Percentiles rank a stretch among this genome's conserved stretches.
Conservation (phyloP, 495 filamentous ascomycete genomes). For the Tuber umbilicatum region DNA sequence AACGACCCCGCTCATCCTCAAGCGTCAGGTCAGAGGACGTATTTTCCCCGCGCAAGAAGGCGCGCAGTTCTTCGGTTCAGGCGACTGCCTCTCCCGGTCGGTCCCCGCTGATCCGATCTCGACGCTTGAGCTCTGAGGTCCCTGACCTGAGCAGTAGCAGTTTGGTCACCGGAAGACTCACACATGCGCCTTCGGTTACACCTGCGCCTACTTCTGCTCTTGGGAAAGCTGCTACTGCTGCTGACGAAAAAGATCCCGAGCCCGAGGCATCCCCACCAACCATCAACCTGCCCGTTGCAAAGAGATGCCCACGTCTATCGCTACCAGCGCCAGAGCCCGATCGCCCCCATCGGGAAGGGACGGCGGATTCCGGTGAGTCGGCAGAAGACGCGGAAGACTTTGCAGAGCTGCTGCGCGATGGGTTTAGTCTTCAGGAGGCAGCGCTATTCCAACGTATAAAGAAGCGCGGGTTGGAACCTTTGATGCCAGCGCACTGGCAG, state of each 20-base stretch:
- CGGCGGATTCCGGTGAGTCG: conserved; percentile 8
- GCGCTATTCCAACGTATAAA: conserved; percentile 52
- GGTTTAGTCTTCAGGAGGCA: conserved; percentile 46
- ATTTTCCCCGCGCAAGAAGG: conserved; percentile 19
- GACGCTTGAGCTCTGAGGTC: conserved; percentile 21
- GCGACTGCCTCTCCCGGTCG: conserved; percentile 13
- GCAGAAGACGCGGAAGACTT: conserved; percentile 26
- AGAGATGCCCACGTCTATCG: conserved; percentile 23
- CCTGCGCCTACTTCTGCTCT: neutral
- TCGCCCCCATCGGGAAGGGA: conserved; percentile 12
- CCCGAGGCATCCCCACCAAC: conserved; percentile 6
- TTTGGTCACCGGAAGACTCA: neutral
- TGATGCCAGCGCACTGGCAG: conserved; percentile 53
- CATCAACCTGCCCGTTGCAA: conserved; percentile 15
- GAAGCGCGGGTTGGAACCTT: conserved; percentile 56
- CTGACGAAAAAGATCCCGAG: neutral
- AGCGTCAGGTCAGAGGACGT: conserved; percentile 4
- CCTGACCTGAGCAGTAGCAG: neutral
- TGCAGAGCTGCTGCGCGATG: conserved; percentile 28
- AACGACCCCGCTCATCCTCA: conserved; percentile 25
- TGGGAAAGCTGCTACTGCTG: neutral
- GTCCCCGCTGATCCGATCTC: conserved; percentile 25
- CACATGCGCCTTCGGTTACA: neutral
- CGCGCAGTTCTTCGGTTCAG: conserved; percentile 12
- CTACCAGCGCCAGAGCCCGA: conserved; percentile 18